Base-by-base conservation (phyloP, 169 alveolate genomes). In the Plasmodium berghei region DNA sequence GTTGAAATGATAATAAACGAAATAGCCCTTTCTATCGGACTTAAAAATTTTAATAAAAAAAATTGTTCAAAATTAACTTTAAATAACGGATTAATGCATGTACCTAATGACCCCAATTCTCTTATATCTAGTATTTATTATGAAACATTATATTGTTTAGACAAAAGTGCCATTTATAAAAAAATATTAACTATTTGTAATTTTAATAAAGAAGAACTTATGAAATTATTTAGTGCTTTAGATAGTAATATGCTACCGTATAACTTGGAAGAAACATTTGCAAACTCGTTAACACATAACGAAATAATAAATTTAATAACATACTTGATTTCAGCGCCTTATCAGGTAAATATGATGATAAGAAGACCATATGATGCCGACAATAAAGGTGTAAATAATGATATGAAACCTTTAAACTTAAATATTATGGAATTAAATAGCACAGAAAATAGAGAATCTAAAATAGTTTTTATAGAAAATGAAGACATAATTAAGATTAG, bases 161-260 rank as follows among this genome's bases (percentile, higher is more conserved):
- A 83, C 34, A 67, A 28, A 55, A 59, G 85, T 14, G 71, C 90
- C 5, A 48, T 83, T n/a, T 55, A 54, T 22, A 67, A 22, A 59
- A 63, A 67, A 26, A 46, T 83, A 54, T 59, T 83, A 5, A 54
- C 67, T 42, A 55, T 55, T 8, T 83, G 90, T 48, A 22, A 66
- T 12, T 83, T 83, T 18, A 22, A 55, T n/a, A 83, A 62, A 62
- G 55, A 83, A 6, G 90, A 83, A 46, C 42, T 83, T 45, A 64
- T 22, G 34, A 24, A 34, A 34, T 9, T 83, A 34, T 83, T 83
- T 59, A 62, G 72, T 64, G 6, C 16, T 8, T 6, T 34, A 28
- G 14, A 55, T 8, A 83, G 85, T 72, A 49, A 83, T 34, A 59
- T 83, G 45, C 24, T 83, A 67, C 90, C 90, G 0, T 83, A 83